phyloP scores from a whole-genome alignment of 2,329 filamentous ascomycete species.

The Alternaria brassicae region DNA sequence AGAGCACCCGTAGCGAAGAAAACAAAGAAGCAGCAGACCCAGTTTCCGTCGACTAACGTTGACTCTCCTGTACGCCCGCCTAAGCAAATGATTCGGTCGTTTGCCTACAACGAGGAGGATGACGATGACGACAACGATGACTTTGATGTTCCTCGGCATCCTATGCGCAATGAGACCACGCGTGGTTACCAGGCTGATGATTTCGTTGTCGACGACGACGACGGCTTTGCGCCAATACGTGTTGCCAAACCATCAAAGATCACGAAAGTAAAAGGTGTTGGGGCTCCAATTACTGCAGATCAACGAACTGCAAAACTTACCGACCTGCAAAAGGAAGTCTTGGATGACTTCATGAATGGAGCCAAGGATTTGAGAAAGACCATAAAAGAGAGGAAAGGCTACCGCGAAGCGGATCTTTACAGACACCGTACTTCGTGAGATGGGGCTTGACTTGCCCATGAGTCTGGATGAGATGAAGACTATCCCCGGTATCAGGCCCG shows the following conservation, averaged over 20 bases:
- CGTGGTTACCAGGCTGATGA: conserved; percentile 48
- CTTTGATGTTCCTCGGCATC: conserved; percentile 32
- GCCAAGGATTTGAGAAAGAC: conserved; percentile 68
- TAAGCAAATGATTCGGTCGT: conserved; percentile 45
- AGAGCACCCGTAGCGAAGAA: conserved; percentile 35
- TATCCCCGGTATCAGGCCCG: conserved; percentile 68
- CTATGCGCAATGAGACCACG: conserved; percentile 27
- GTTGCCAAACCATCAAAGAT: conserved; percentile 43
- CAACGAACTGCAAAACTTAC: conserved; percentile 61
- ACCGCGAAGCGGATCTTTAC: conserved; percentile 69
- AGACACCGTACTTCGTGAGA: conserved; percentile 72
- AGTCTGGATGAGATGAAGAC: conserved; percentile 66
- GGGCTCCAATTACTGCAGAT: conserved; percentile 67
- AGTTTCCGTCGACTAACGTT: conserved; percentile 70
- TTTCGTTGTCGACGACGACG: conserved; percentile 53
- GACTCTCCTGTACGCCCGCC: conserved; percentile 67
- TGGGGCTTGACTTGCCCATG: conserved; percentile 73
- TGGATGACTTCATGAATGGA: conserved; percentile 69
- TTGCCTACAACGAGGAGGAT: conserved; percentile 33
- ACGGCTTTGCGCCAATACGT: conserved; percentile 57
- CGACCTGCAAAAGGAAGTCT: conserved; percentile 67
- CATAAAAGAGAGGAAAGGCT: conserved; percentile 65
- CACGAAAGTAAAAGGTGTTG: conserved; percentile 53
- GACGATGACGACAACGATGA: conserved; percentile 33
- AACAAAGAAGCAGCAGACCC: conserved; percentile 47